These are phyloP conservation scores for Tetrahymena elliotti DNA, from an alignment of 73 alveolate species.

Conservation along the genomic window DNA sequence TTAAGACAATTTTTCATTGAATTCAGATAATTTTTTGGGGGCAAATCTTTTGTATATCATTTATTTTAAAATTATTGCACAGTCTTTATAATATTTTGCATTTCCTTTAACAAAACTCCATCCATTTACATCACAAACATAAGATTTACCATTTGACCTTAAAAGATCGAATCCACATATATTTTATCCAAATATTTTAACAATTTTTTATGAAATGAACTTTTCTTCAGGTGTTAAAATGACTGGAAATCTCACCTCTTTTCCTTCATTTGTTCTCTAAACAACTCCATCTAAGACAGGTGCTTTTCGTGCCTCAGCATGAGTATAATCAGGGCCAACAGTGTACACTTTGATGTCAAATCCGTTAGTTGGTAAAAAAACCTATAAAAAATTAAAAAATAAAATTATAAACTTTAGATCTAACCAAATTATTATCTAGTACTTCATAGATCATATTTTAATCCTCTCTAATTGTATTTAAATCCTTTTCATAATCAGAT, in stretches of 20 bases:
- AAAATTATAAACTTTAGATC: not conserved
- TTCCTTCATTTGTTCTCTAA: conserved; percentile 86
- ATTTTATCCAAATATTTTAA: conserved; percentile 75
- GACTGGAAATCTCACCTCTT: conserved; percentile 96
- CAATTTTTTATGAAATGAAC: conserved; percentile 86
- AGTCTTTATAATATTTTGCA: conserved; percentile 62
- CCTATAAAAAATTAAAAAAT: not conserved
- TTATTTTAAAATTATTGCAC: conserved; percentile 31
- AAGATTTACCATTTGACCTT: conserved; percentile 80
- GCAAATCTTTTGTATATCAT: conserved; percentile 30
- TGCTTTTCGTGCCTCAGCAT: conserved; percentile 97
- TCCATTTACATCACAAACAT: conserved; percentile 98
- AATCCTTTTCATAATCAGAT: conserved; percentile 15
- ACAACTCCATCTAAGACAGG: conserved; percentile 93
- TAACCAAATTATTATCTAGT: not conserved
- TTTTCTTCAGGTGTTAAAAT: conserved; percentile 87
- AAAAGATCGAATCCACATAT: conserved; percentile 96
- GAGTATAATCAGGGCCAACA: conserved; percentile 91
- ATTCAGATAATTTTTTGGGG: conserved; percentile 4
- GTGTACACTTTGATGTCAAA: conserved; percentile 96
- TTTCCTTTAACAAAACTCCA: conserved; percentile 57
- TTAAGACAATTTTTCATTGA: not conserved
- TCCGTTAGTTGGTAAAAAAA: conserved; percentile 63
- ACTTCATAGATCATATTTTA: conserved; percentile 81
- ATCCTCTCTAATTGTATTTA: conserved; percentile 72